Percentiles rank a stretch among this genome's conserved stretches.
Evolutionary conservation across 108 stramenopile genomes (phyloP).

Genomic region (Pelagomonas calceolata): DNA sequence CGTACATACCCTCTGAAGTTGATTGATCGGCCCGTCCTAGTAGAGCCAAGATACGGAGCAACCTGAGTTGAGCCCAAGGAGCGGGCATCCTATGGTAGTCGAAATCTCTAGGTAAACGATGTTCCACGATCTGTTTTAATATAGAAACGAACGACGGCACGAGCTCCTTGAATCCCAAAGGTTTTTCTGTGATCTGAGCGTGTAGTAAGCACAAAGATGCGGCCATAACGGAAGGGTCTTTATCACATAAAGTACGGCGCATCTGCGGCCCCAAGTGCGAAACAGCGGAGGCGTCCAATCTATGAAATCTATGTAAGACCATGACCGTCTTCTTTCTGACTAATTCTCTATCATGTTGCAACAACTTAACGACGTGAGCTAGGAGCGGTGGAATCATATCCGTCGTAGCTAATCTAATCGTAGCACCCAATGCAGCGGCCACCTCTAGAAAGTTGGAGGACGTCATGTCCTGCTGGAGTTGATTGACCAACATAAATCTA

Average conservation of each 20-base stretch:
- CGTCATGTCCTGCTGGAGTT: slow-evolving; percentile 89
- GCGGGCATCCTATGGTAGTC: slow-evolving; percentile 98
- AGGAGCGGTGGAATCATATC: slow-evolving; percentile 86
- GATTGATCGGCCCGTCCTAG: slow-evolving; percentile 68
- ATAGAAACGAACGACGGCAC: slow-evolving; percentile 84
- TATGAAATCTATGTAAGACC: slow-evolving; percentile 76
- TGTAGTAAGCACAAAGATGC: slow-evolving; percentile 81
- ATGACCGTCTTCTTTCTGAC: slow-evolving; percentile 90
- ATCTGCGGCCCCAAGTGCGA: slow-evolving; percentile 70
- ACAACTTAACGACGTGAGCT: slow-evolving; percentile 53
- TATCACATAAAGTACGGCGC: slow-evolving; percentile 81
- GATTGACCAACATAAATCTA: slow-evolving; percentile 97
- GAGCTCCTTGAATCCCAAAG: slow-evolving; percentile 72
- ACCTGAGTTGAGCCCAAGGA: slow-evolving; percentile 96
- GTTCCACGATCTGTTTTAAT: slow-evolving; percentile 92
- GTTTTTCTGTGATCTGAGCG: slow-evolving; percentile 54
- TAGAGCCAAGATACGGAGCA: slow-evolving; percentile 78
- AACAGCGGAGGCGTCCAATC: slow-evolving; percentile 65
- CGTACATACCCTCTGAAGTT: slow-evolving; percentile 86
- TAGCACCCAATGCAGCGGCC: slow-evolving; percentile 74
- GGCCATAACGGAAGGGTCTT: slow-evolving; percentile 91
- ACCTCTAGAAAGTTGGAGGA: slow-evolving; percentile 80
- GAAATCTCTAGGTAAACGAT: slow-evolving; percentile 87
- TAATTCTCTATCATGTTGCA: slow-evolving; percentile 56
- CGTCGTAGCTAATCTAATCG: slow-evolving; percentile 63